Percentiles rank a stretch among this genome's conserved stretches.
Conservation (phyloP, 176 grass and related monocot species). For the Cenchrus americanus region DNA sequence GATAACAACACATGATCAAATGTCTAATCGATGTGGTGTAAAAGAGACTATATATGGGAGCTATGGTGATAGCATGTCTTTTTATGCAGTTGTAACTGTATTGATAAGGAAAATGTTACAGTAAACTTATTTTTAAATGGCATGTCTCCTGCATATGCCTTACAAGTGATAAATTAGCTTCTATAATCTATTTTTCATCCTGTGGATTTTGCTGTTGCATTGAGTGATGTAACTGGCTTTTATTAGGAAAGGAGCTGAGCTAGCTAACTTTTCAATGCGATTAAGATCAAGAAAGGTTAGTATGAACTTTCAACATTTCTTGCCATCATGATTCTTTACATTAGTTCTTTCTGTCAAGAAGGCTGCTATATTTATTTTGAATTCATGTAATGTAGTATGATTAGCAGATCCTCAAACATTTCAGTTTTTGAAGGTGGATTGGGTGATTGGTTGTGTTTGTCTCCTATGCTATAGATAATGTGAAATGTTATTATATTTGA, state of each 20-base stretch:
- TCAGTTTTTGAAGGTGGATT: constrained; percentile 19
- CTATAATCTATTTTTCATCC: constrained; percentile 9
- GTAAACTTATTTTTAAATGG: not conserved
- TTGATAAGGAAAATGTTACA: not conserved
- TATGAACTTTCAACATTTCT: constrained; percentile 36
- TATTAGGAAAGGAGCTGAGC: constrained; percentile 63
- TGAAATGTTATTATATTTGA: constrained; percentile 17
- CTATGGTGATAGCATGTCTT: not conserved
- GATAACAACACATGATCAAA: not conserved
- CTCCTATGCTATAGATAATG: not conserved
- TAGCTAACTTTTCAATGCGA: constrained; percentile 52
- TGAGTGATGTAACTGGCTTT: constrained; percentile 43
- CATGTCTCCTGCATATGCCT: constrained; percentile 14
- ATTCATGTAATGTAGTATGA: not conserved
- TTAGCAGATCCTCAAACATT: not conserved
- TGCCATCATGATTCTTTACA: constrained; percentile 1
- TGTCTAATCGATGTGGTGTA: not conserved
- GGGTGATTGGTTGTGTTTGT: constrained; percentile 26
- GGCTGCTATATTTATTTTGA: constrained; percentile 5
- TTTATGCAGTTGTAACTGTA: not conserved
- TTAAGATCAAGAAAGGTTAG: constrained; percentile 71
- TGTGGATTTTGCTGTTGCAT: constrained; percentile 1
- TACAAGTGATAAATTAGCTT: not conserved
- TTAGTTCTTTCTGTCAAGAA: not conserved
- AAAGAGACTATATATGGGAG: not conserved